Percentiles rank a stretch among this genome's conserved stretches.
Conservation (phyloP, 345 rosid genomes). For the Ceriops decandra region DNA sequence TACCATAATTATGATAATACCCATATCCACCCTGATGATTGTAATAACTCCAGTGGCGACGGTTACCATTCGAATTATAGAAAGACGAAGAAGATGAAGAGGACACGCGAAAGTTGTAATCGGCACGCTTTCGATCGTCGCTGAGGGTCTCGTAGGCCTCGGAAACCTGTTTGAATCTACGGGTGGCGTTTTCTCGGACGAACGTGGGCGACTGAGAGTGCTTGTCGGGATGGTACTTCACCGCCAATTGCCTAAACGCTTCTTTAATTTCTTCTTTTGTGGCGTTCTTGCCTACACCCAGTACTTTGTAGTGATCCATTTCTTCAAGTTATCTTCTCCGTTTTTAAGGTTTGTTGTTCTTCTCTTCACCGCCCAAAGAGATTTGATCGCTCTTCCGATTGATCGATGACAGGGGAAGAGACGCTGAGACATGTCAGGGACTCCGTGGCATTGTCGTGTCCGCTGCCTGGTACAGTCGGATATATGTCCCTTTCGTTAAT, state of each 20-base stretch:
- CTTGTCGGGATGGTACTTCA: constrained; percentile 76
- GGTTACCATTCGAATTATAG: neutral
- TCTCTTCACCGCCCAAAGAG: too few relatives aligned
- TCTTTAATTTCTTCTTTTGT: constrained; percentile 73
- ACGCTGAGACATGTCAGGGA: neutral
- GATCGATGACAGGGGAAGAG: neutral
- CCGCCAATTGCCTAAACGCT: constrained; percentile 68
- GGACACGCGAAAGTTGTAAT: constrained; percentile 40
- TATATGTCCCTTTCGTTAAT: neutral
- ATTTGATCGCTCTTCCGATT: neutral
- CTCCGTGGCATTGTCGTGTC: neutral
- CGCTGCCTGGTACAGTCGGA: neutral
- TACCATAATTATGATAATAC: constrained; percentile 1
- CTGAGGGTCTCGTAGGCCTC: constrained; percentile 74
- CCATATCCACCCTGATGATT: constrained; percentile 5
- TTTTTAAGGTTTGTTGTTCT: neutral
- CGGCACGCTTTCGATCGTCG: constrained; percentile 66
- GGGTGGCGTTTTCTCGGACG: constrained; percentile 49
- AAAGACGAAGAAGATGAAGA: constrained; percentile 17
- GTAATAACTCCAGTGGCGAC: neutral
- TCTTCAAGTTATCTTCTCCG: neutral
- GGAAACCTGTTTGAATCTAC: constrained; percentile 69
- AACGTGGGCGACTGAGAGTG: constrained; percentile 62
- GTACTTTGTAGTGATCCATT: constrained; percentile 71
- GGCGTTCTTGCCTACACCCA: constrained; percentile 60